phyloP scores from a whole-genome alignment of 1,284 basidiomycete genomes.

The Sporisorium sorghi region DNA sequence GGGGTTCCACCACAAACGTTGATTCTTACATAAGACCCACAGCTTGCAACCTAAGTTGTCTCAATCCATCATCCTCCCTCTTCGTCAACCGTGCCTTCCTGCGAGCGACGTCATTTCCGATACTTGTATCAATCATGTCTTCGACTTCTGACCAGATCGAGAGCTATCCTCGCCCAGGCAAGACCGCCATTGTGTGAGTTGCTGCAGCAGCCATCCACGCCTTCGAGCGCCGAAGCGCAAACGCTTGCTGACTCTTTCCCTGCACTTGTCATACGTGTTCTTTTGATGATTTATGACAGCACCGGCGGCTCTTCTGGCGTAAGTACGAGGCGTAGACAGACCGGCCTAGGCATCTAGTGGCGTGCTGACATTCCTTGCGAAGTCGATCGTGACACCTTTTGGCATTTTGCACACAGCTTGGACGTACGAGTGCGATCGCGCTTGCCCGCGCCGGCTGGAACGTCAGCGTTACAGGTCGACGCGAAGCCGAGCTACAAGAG shows the following conservation, averaged over 20 bases:
- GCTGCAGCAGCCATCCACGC: background rate
- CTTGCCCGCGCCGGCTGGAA: constrained; percentile 58
- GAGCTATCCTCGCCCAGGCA: constrained; percentile 45
- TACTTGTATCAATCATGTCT: constrained; percentile 19
- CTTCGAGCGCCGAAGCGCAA: background rate
- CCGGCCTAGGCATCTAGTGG: background rate
- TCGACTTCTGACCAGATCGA: constrained; percentile 33
- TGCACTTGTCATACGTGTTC: background rate
- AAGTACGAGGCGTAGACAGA: constrained; percentile 3
- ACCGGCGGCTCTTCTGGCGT: constrained; percentile 52
- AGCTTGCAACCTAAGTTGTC: background rate
- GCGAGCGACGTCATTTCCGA: background rate
- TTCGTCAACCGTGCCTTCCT: background rate
- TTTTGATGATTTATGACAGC: constrained; percentile 7
- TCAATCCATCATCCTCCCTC: background rate
- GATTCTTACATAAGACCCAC: background rate
- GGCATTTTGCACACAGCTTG: constrained; percentile 25
- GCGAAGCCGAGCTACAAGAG: constrained; percentile 40
- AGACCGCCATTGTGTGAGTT: constrained; percentile 60
- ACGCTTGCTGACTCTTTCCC: background rate
- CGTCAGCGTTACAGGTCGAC: constrained; percentile 52
- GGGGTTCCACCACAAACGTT: background rate
- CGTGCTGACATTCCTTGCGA: constrained; percentile 3
- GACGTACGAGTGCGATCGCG: constrained; percentile 50
- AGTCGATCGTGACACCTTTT: background rate